These are phyloP conservation scores for Skeletonema marinoi DNA, from an alignment of 108 stramenopile genomes.

Conservation along the genomic window DNA sequence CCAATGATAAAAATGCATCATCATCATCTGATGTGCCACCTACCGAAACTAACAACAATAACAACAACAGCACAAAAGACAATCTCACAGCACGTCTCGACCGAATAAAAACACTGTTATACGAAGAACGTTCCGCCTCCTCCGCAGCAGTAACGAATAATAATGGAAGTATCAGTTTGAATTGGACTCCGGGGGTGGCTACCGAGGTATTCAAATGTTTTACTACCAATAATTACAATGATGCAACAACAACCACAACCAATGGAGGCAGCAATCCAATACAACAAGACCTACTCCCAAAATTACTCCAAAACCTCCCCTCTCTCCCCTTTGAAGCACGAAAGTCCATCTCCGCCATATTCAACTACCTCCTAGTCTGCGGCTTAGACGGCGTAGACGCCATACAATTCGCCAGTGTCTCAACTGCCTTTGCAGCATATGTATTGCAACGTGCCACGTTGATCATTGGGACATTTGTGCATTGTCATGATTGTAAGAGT, in stretches of 20 bases:
- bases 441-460: slow-evolving; percentile 49
- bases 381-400: slow-evolving; percentile 57
- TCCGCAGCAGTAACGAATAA: slow-evolving; percentile 20
- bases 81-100: slow-evolving; percentile 62
- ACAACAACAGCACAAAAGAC: slow-evolving; percentile 4
- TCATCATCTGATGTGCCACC: not conserved
- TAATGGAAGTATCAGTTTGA: slow-evolving; percentile 9
- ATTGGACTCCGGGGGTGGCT: slow-evolving; percentile 56
- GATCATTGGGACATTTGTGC: slow-evolving; percentile 52
- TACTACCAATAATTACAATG: not conserved
- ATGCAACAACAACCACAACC: not conserved
- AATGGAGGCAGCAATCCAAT: too few species aligned
- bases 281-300: slow-evolving; percentile 44
- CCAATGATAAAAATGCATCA: not conserved
- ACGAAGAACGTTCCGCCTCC: slow-evolving; percentile 72
- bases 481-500: slow-evolving; percentile 51
- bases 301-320: slow-evolving; percentile 50
- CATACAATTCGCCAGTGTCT: slow-evolving; percentile 16
- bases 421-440: slow-evolving; percentile 52
- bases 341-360: slow-evolving; percentile 75
- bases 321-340: slow-evolving; percentile 84
- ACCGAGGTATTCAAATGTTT: slow-evolving; percentile 50
- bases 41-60: not conserved
- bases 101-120: slow-evolving; percentile 72
- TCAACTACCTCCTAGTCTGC: slow-evolving; percentile 81